Evolutionary conservation across 202 grass and related monocot genomes (phyloP).

Genomic region (Hordeum pubiflorum): DNA sequence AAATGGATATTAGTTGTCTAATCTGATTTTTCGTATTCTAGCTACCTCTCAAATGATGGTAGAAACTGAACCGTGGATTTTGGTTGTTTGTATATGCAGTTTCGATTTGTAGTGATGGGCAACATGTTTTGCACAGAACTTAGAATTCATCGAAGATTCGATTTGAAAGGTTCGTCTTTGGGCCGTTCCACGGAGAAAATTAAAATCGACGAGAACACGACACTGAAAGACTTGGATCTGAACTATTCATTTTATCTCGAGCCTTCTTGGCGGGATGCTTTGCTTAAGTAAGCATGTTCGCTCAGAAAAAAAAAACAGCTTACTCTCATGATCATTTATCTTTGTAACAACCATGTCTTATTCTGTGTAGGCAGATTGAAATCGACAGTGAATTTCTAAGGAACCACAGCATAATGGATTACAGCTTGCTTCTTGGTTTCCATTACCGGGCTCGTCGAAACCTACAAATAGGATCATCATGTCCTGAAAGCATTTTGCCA

Average conservation of each 20-base stretch:
- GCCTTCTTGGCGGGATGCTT: conserved; percentile 78
- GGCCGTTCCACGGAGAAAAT: conserved; percentile 76
- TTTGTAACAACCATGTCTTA: background rate
- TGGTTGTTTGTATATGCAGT: conserved; percentile 28
- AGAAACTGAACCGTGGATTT: background rate
- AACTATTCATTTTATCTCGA: conserved; percentile 87
- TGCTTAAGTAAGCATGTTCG: conserved; percentile 58
- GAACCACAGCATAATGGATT: conserved; percentile 84
- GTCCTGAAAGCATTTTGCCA: conserved; percentile 26
- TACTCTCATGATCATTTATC: background rate
- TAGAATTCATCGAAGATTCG: conserved; percentile 82
- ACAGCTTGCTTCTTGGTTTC: conserved; percentile 84
- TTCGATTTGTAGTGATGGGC: conserved; percentile 87
- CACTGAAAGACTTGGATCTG: conserved; percentile 90
- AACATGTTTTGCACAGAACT: conserved; percentile 97
- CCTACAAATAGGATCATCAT: conserved; percentile 39
- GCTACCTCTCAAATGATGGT: background rate
- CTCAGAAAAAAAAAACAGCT: background rate
- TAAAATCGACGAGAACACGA: conserved; percentile 87
- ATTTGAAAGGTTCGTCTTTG: conserved; percentile 86
- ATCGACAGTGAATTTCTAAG: conserved; percentile 78
- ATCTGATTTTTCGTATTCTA: background rate
- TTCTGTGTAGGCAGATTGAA: conserved; percentile 63
- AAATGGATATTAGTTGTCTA: background rate
- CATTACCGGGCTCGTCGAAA: conserved; percentile 82